A percentile compares a stretch with the other conserved stretches of the same genome.
phyloP scores from a whole-genome alignment of 164 flowering plant genomes.

The Cinnamomum micranthum region DNA sequence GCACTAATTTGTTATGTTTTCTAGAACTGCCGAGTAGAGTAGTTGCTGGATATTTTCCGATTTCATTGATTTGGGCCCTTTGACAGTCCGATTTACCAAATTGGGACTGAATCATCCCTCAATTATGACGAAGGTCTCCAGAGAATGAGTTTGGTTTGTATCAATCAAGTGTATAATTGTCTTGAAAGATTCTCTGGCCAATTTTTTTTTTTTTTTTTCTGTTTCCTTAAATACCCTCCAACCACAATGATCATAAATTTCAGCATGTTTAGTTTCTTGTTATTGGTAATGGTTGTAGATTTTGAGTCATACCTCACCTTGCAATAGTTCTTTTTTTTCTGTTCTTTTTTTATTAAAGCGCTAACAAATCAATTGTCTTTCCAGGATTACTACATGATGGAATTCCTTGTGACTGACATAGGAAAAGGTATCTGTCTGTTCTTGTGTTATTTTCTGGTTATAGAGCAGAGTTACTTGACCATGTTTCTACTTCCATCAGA shows the following conservation, averaged over 20 bases:
- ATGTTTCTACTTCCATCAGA: background rate
- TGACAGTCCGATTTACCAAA: no score
- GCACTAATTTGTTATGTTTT: no score
- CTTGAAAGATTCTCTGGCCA: background rate
- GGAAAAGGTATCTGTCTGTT: constrained; percentile 61
- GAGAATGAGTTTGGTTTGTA: no score
- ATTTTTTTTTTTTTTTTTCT: background rate
- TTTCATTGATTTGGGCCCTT: no score
- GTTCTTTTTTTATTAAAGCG: background rate
- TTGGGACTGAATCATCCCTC: no score
- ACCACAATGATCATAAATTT: background rate
- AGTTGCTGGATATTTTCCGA: no score
- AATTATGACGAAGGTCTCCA: no score
- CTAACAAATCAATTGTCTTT: constrained; percentile 2
- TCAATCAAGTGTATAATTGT: no score
- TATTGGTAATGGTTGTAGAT: background rate
- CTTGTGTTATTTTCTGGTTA: background rate
- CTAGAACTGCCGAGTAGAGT: no score
- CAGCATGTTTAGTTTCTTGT: background rate
- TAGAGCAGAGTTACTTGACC: background rate
- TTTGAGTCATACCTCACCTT: background rate
- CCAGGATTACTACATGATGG: constrained; percentile 70
- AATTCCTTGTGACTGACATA: constrained; percentile 58
- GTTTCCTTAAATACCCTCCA: background rate
- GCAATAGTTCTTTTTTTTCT: background rate